Evolutionary conservation across 257 asterid genomes (phyloP).

Genomic region (Cinchona pubescens): DNA sequence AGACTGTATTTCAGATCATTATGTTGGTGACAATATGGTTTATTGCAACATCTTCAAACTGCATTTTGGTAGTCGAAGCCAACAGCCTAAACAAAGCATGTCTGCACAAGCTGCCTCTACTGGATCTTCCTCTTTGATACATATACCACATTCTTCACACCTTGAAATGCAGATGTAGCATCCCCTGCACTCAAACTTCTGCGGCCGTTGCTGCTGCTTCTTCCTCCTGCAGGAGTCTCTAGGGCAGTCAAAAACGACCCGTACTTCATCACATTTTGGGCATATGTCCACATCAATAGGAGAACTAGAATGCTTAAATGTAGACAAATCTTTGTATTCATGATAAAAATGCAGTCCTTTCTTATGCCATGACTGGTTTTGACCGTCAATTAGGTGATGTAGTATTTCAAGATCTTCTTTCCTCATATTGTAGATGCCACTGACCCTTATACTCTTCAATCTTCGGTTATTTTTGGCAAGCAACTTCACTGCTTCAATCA

Average conservation of each 20-base stretch:
- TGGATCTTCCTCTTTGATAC: constrained; percentile 44
- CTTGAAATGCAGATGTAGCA: constrained; percentile 56
- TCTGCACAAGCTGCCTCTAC: constrained; percentile 60
- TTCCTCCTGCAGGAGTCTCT: constrained; percentile 24
- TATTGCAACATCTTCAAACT: constrained; percentile 67
- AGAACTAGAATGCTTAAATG: constrained; percentile 11
- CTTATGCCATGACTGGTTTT: constrained; percentile 19
- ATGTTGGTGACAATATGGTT: constrained; percentile 65
- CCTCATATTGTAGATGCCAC: constrained; percentile 43
- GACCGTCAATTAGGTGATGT: constrained; percentile 26
- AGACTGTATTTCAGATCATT: constrained; percentile 28
- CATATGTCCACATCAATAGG: constrained; percentile 61
- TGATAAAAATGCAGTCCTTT: constrained; percentile 32
- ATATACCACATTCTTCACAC: constrained; percentile 72
- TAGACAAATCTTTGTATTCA: constrained; percentile 18
- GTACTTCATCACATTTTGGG: constrained; percentile 45
- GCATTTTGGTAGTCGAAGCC: constrained; percentile 77
- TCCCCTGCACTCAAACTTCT: constrained; percentile 39
- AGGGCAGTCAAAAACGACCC: constrained; percentile 65
- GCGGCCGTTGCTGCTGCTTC: constrained; percentile 21
- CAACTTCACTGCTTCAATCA: constrained; percentile 44
- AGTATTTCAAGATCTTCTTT: constrained; percentile 45
- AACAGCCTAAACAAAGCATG: constrained; percentile 53
- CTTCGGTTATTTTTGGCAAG: constrained; percentile 34
- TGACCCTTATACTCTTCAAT: constrained; percentile 42